Evolutionary conservation across 2,329 filamentous ascomycete species (phyloP), one percentile per base, ranked within the genome.

Genomic region (Neoascochyta sp.): DNA sequence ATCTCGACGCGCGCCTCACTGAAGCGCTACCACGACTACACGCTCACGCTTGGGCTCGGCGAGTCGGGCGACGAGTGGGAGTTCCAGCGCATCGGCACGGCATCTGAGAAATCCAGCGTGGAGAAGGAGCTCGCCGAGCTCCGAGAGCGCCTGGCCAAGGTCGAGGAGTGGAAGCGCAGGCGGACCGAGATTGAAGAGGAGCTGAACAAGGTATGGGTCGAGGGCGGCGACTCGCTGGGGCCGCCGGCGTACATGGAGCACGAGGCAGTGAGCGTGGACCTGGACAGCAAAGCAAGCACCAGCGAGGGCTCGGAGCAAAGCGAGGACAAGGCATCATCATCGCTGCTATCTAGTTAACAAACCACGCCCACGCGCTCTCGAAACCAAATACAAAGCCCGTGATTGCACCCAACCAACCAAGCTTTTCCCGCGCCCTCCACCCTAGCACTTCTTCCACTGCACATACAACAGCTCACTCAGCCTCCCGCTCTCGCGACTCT

Each of bases 11-110:
- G 92, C 23, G 90, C 86, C 9, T 94, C 87, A 13, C 74, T 98
- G 35, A 95, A 95, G 65, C 89, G 90, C 55, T 96, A 96, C 57
- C 92, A 98, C 66, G 89, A 81, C 0, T 95, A 81, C 65, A 94
- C 93, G 49, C 78, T 98, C 7, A 82, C 81, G 3, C 77, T 98
- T 4, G 89, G 89, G 16, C 68, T 84, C 36, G 90, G 89, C 29
- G 79, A 85, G 10, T 75, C 80, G 28, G 86, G 83, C n/a, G 82
- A 86, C 32, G 83, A 84, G 52, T 96, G 92, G 87, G 83, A 90
- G 45, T 85, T 95, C 61, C 85, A 95, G 62, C 80, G 86, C 34
- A 96, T 98, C 47, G 92, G 92, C 35, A 95, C 89, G 0, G 86
- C 88, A 56, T 78, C 83, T 36, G 92, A 98, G 69, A 95, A 95